Conservation (phyloP, 2,329 filamentous ascomycete species). For the Alternaria panax region DNA sequence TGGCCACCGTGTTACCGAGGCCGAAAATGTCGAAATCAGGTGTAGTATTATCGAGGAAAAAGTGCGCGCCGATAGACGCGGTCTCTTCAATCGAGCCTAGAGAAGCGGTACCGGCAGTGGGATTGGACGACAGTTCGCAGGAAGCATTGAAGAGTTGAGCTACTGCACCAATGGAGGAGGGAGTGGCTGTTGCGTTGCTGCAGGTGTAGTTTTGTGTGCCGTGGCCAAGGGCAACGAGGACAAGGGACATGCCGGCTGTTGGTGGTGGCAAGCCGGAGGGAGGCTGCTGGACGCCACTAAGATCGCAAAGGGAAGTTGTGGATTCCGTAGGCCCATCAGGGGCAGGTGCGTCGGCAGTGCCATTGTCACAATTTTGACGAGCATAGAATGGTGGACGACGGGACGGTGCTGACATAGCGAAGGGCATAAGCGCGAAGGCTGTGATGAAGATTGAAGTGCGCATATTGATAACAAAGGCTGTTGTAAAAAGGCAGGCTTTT, state of each 20-base stretch:
- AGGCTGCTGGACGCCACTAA: slow-evolving; percentile 34
- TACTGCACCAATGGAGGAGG: slow-evolving; percentile 54
- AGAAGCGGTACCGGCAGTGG: slow-evolving; percentile 28
- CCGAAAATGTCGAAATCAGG: slow-evolving; percentile 83
- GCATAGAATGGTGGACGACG: slow-evolving; percentile 16
- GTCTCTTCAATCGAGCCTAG: slow-evolving; percentile 35
- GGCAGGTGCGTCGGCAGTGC: neutral
- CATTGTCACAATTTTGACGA: slow-evolving; percentile 26
- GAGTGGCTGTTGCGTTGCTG: slow-evolving; percentile 34
- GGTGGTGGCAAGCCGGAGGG: slow-evolving; percentile 36
- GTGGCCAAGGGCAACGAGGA: slow-evolving; percentile 56
- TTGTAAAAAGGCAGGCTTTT: slow-evolving; percentile 6
- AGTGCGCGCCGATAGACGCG: slow-evolving; percentile 71
- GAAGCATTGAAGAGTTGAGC: slow-evolving; percentile 43
- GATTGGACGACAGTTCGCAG: slow-evolving; percentile 26
- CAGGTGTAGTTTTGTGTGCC: slow-evolving; percentile 63
- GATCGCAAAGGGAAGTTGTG: slow-evolving; percentile 30
- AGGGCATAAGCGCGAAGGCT: slow-evolving; percentile 30
- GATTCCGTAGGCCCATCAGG: neutral
- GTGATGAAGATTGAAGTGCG: slow-evolving; percentile 30
- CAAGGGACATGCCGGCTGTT: slow-evolving; percentile 42
- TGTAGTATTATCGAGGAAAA: slow-evolving; percentile 74
- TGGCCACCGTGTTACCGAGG: slow-evolving; percentile 68
- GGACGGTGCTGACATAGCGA: slow-evolving; percentile 33
- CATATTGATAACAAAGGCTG: slow-evolving; percentile 24